Evolutionary conservation across 2,329 filamentous ascomycete species (phyloP), one percentile per base, ranked within the genome.

Genomic region (Piedraia hortae): DNA sequence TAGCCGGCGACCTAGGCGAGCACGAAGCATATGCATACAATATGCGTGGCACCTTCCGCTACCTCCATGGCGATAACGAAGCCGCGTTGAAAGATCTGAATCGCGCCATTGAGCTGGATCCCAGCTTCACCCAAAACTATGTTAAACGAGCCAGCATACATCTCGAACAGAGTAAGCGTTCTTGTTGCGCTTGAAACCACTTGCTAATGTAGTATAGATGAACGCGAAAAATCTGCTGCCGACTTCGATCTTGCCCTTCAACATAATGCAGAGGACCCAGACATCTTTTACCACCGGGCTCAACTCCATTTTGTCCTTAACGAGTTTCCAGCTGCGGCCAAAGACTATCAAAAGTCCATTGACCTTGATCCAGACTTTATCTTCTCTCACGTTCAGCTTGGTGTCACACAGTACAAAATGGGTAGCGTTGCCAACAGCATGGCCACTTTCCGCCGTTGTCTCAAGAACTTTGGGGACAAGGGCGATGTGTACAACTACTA

Each of bases 401-500:
- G 85, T 46, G 85, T 97, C 23, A 97, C 85, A 21, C 85, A 97
- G 51, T 97, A 97, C 59, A 97, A 97, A 67, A 88, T 93, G 72
- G 85, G 85, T 34, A 90, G 77, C 14, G 73, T 97, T 26, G 85
- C 85, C 5, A 91, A 80, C 5, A 90, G 80, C 20, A 93, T 93
- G 78, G 82, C 85, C 16, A 97, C 85, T 4, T 93, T 97, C 67
- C 66, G 82, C 36, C 63, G 80, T 31, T 90, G 78, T 48, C 80
- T 91, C 47, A 97, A 93, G 68, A 91, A 90, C 53, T 97, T 97
- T 43, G 73, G 78, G 41, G 74, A 82, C 43, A 75, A 89, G 6
- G 80, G 82, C 4, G 85, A 97, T 42, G 85, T 93, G 18, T 97
- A 93, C 60, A 97, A 97, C 60, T 97, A 97, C 62, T 93, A 90